phyloP scores from a whole-genome alignment of 176 grass and related monocot genomes.

The Oryza coarctata region DNA sequence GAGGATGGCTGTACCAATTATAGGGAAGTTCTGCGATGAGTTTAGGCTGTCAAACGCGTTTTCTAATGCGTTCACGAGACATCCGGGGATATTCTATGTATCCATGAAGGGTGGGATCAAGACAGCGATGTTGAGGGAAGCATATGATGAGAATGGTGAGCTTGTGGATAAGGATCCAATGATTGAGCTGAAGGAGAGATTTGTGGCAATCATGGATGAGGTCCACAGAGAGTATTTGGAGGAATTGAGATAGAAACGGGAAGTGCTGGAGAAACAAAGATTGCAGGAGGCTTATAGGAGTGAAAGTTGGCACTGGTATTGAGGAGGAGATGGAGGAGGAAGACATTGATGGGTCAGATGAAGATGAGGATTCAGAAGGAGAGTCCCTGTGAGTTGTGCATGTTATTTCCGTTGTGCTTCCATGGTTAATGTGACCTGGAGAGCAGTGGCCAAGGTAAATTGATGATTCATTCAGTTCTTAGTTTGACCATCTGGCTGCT shows the following conservation, averaged over 20 bases:
- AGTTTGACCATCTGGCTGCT: background rate
- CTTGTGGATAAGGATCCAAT: conserved; percentile 79
- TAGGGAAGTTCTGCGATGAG: conserved; percentile 81
- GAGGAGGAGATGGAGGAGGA: conserved; percentile 9
- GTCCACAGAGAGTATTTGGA: conserved; percentile 68
- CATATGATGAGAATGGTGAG: conserved; percentile 57
- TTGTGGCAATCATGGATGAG: conserved; percentile 71
- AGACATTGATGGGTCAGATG: conserved; percentile 4
- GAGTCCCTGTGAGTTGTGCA: background rate
- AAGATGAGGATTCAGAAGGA: conserved; percentile 19
- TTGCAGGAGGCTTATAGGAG: conserved; percentile 13
- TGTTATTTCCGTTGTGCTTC: background rate
- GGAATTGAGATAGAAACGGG: conserved; percentile 50
- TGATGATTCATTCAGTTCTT: background rate
- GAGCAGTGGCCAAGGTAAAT: background rate
- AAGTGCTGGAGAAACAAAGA: conserved; percentile 50
- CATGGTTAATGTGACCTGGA: conserved; percentile 1
- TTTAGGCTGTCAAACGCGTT: conserved; percentile 74
- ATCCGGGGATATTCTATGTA: conserved; percentile 84
- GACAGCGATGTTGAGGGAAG: conserved; percentile 80
- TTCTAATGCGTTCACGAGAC: conserved; percentile 67
- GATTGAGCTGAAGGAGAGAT: conserved; percentile 73
- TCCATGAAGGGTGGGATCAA: conserved; percentile 90
- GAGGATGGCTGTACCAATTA: conserved; percentile 57
- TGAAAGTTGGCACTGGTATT: background rate